Percentiles rank a stretch among this genome's conserved stretches.
Evolutionary conservation across 495 filamentous ascomycete species (phyloP).

Genomic region (Terfezia claveryi): DNA sequence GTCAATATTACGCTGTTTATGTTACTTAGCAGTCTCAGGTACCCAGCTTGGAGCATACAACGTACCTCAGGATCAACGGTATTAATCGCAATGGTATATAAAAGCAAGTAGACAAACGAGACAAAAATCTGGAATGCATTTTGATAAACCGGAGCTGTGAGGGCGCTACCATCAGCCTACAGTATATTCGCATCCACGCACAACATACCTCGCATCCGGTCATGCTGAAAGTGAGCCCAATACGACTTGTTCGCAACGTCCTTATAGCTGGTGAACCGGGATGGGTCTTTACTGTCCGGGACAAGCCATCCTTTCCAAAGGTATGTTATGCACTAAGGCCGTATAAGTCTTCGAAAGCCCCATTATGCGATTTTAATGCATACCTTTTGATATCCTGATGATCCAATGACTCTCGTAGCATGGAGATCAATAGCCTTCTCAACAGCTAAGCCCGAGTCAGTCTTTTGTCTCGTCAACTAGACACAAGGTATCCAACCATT

Average conservation of each 20-base stretch:
- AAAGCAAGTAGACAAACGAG: conserved; percentile 54
- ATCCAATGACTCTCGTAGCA: conserved; percentile 65
- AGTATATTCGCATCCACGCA: not conserved
- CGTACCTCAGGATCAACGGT: conserved; percentile 43
- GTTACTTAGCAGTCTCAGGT: conserved; percentile 1
- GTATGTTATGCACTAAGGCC: conserved; percentile 48
- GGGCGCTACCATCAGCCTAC: not conserved
- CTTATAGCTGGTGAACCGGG: conserved; percentile 63
- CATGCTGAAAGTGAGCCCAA: conserved; percentile 67
- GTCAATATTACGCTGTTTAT: conserved; percentile 50
- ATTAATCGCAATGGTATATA: conserved; percentile 85
- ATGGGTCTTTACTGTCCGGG: conserved; percentile 74
- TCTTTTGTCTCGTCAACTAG: not conserved
- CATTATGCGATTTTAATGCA: not conserved
- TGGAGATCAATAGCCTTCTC: conserved; percentile 87
- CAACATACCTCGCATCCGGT: conserved; percentile 45
- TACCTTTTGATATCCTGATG: conserved; percentile 68
- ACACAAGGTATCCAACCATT: conserved; percentile 33
- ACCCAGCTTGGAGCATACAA: not conserved
- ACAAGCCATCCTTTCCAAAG: conserved; percentile 94
- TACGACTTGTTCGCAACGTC: conserved; percentile 51
- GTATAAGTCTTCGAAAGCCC: too few species aligned
- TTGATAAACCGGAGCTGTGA: conserved; percentile 56
- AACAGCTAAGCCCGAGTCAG: conserved; percentile 20
- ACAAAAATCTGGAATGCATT: conserved; percentile 71